These are phyloP conservation scores for Penicillium glabrum DNA, from an alignment of 2,329 filamentous ascomycete genomes.

Conservation along the genomic window DNA sequence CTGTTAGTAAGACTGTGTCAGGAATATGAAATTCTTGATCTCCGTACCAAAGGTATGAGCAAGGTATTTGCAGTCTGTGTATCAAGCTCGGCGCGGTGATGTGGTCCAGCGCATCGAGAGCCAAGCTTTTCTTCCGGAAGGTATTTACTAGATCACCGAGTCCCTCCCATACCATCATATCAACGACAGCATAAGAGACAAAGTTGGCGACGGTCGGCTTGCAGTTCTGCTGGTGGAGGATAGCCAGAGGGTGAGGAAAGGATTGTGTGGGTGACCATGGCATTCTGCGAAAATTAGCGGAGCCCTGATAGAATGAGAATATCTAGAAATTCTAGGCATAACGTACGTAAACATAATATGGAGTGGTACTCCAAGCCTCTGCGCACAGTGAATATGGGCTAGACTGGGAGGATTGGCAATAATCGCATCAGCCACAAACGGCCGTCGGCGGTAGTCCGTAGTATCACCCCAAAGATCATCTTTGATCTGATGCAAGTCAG, in stretches of 20 bases:
- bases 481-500: conserved; percentile 52
- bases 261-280: conserved; percentile 84
- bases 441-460: conserved; percentile 49
- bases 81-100: conserved; percentile 82
- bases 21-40: background rate
- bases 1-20: background rate
- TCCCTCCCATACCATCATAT: conserved; percentile 92
- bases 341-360: conserved; percentile 86
- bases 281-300: conserved; percentile 56
- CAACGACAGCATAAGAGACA: conserved; percentile 78
- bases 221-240: conserved; percentile 73
- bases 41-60: conserved; percentile 80
- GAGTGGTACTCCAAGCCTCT: conserved; percentile 72
- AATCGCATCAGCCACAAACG: conserved; percentile 85
- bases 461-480: conserved; percentile 42
- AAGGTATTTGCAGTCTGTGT: conserved; percentile 72
- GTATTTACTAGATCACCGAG: conserved; percentile 88
- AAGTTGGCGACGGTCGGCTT: conserved; percentile 78
- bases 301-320: background rate
- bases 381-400: conserved; percentile 76
- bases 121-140: conserved; percentile 73
- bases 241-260: conserved; percentile 83
- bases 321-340: no score
- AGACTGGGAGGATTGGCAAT: conserved; percentile 82
- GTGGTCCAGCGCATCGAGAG: conserved; percentile 73